These are phyloP conservation scores for Tetrapisispora phaffii DNA, from an alignment of 805 yeast genomes.

Conservation along the genomic window DNA sequence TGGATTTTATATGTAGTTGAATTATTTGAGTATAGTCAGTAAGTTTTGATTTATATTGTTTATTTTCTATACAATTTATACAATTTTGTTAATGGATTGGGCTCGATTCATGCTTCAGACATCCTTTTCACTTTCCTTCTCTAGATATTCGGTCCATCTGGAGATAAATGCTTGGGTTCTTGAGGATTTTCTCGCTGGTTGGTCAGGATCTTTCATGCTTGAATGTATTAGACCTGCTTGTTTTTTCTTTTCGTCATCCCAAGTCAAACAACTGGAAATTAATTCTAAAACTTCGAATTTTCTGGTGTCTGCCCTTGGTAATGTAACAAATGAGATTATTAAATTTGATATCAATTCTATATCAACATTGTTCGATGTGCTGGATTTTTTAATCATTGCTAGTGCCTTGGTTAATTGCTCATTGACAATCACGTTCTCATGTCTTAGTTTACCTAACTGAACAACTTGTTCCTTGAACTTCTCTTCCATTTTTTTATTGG, in stretches of 20 bases:
- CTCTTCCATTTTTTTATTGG: slow-evolving; percentile 34
- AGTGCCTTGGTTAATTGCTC: slow-evolving; percentile 94
- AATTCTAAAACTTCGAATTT: slow-evolving; percentile 86
- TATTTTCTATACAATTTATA: background rate
- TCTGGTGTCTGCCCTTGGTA: slow-evolving; percentile 89
- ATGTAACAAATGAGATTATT: slow-evolving; percentile 69
- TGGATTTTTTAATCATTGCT: slow-evolving; percentile 68
- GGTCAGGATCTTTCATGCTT: slow-evolving; percentile 5
- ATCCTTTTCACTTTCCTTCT: slow-evolving; percentile 47
- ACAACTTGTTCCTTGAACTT: slow-evolving; percentile 64
- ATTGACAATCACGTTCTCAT: slow-evolving; percentile 85
- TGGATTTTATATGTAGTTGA: too few species aligned
- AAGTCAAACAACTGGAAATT: slow-evolving; percentile 69
- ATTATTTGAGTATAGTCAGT: too few species aligned
- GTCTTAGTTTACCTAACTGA: slow-evolving; percentile 81
- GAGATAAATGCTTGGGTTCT: slow-evolving; percentile 54
- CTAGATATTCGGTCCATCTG: slow-evolving; percentile 71
- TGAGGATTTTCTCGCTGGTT: slow-evolving; percentile 14
- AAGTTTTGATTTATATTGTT: background rate
- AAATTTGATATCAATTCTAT: slow-evolving; percentile 82
- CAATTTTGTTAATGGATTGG: background rate
- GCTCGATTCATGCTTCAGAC: background rate
- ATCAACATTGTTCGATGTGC: slow-evolving; percentile 70
- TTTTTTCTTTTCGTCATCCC: slow-evolving; percentile 75
- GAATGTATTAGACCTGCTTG: slow-evolving; percentile 56